Evolutionary conservation across 257 asterid species (phyloP), one percentile per base, ranked within the genome.

Genomic region (Plantago major): DNA sequence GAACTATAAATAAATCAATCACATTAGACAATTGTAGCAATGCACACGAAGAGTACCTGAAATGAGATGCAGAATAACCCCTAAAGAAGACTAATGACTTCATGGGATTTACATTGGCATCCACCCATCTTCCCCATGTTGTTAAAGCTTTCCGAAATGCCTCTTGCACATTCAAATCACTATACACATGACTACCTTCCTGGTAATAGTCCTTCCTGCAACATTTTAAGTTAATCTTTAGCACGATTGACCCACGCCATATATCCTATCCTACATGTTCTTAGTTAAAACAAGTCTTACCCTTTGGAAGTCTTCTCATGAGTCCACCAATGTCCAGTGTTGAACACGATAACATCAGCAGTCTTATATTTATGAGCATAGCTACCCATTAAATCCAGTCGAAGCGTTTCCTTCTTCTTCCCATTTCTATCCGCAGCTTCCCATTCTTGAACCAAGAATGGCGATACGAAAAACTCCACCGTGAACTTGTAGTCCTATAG

Each of bases 251-350:
- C 11, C 7, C 47, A 57, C 19, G 12, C 3, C 45, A 17, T 7
- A 58, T 19, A 3, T 9, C 9, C 22, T 10, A 7, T 22, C 62
- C 8, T 58, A 49, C 16, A 15, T 42, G 26, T 58, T 33, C 9
- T 11, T 43, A 7, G 37, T 37, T 30, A 13, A 30, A 12, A 59
- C 33, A 22, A 44, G 0, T 7, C 59, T 63, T 77, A 86, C 95
- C 95, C 95, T 62, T 49, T 57, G 11, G 95, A 79, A 65, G 95
- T 86, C 68, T 86, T 86, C 45, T 86, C 92, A 65, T 84, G 92
- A 72, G 92, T 86, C 95, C 95, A 86, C 95, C 92, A 86, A 42
- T 86, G 95, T 13, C 95, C 92, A 0, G 95, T 86, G 77, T 86
- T 86, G 77, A 81, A 86, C 65, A 86, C 76, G 15, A 86, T 58